Evolutionary conservation across 352 stramenopile species (phyloP).

Genomic region (Globisporangium paddicum): DNA sequence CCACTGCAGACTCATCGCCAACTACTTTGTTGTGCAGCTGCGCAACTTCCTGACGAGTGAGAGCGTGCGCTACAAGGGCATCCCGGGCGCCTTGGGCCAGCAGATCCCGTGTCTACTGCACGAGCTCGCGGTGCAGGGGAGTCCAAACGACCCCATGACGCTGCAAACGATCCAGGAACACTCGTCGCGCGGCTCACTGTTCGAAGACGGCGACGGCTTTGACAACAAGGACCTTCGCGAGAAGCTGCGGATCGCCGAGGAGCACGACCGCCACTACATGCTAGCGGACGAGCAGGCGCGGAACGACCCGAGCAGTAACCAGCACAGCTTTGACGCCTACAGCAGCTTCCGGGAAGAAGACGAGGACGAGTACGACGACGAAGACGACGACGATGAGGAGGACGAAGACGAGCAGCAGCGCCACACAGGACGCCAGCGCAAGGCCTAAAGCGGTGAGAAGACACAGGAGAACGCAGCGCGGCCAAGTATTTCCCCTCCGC

Average conservation of each 20-base stretch:
- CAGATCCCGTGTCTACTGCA: conserved; percentile 43
- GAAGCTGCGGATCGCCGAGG: conserved; percentile 11
- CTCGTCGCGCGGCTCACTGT: conserved; percentile 15
- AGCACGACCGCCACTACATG: conserved; percentile 8
- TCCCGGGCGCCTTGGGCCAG: conserved; percentile 27
- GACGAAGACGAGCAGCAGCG: conserved; percentile 14
- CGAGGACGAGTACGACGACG: conserved; percentile 23
- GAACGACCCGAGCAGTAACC: neutral
- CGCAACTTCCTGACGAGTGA: conserved; percentile 60
- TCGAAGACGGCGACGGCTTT: conserved; percentile 21
- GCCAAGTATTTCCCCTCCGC: neutral
- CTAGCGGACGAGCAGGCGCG: neutral
- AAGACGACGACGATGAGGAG: conserved; percentile 7
- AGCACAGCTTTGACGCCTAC: conserved; percentile 7
- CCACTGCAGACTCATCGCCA: conserved; percentile 47
- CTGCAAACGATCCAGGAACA: conserved; percentile 49
- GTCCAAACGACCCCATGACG: conserved; percentile 21
- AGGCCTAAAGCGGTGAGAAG: conserved; percentile 9
- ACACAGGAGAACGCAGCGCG: neutral
- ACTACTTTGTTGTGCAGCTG: conserved; percentile 47
- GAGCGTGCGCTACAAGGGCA: conserved; percentile 32
- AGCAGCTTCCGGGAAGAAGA: conserved; percentile 15
- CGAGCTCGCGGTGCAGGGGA: conserved; percentile 26
- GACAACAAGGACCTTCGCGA: conserved; percentile 12
- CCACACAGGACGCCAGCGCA: conserved; percentile 20